phyloP scores from a whole-genome alignment of 164 flowering plant species.

The Brasenia schreberi region DNA sequence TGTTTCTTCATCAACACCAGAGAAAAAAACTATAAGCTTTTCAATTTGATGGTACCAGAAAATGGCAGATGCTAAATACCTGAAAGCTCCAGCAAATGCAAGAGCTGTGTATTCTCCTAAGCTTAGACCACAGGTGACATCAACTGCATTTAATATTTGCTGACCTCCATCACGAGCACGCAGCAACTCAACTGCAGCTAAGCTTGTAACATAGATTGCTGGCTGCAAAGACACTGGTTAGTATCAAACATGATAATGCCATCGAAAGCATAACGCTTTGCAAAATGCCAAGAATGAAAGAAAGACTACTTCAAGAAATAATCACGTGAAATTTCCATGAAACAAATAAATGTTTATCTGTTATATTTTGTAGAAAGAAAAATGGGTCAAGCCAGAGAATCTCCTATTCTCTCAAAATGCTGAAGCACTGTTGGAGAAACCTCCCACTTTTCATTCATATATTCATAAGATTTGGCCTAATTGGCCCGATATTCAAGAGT shows the following conservation, averaged over 20 bases:
- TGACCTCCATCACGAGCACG: slow-evolving; percentile 93
- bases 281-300: neutral
- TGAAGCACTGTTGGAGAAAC: too few species aligned
- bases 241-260: neutral
- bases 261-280: neutral
- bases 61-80: slow-evolving; percentile 20
- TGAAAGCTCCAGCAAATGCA: slow-evolving; percentile 97
- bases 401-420: too few species aligned
- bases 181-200: slow-evolving; percentile 90
- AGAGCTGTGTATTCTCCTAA: slow-evolving; percentile 99
- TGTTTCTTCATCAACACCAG: neutral
- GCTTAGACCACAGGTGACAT: slow-evolving; percentile 98
- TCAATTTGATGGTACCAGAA: neutral
- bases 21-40: neutral
- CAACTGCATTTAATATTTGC: slow-evolving; percentile 85
- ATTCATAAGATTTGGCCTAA: too few species aligned
- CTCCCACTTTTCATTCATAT: too few species aligned
- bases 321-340: neutral
- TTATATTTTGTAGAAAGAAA: too few species aligned
- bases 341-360: neutral
- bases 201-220: slow-evolving; percentile 94
- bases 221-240: slow-evolving; percentile 42
- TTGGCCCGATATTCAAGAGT: too few species aligned
- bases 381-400: too few species aligned
- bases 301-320: too few species aligned